phyloP scores from a whole-genome alignment of 768 basidiomycete species.

The Boletus reticuloceps region DNA sequence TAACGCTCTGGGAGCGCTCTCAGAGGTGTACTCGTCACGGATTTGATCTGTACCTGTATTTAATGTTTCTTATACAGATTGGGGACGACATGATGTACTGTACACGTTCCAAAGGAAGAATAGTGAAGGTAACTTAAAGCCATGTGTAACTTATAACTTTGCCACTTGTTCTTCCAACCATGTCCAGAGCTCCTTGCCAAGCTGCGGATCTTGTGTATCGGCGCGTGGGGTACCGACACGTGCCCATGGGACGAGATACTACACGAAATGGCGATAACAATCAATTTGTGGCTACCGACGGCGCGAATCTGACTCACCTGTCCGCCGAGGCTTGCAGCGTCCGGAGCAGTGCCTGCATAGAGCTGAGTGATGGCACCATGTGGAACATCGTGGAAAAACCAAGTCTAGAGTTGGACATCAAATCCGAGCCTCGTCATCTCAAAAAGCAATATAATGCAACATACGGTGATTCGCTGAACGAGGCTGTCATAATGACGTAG shows the following conservation, averaged over 20 bases:
- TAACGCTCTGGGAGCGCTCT: no score
- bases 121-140: no score
- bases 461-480: not conserved
- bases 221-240: not conserved
- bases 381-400: not conserved
- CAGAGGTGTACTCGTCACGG: no score
- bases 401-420: not conserved
- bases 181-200: slow-evolving; percentile 10
- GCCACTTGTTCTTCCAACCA: slow-evolving; percentile 11
- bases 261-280: no score
- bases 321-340: slow-evolving; percentile 3
- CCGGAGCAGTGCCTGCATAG: slow-evolving; percentile 5
- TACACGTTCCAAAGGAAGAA: no score
- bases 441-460: no score
- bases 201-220: slow-evolving; percentile 4
- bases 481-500: not conserved
- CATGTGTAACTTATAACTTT: not conserved
- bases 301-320: not conserved
- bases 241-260: slow-evolving; percentile 11
- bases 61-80: no score
- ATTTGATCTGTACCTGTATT: no score
- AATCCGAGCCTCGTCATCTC: no score
- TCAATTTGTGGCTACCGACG: not conserved
- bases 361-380: slow-evolving; percentile 8
- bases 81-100: not conserved